Conservation (phyloP, 176 grass and related monocot genomes). For the Avena insularis region DNA sequence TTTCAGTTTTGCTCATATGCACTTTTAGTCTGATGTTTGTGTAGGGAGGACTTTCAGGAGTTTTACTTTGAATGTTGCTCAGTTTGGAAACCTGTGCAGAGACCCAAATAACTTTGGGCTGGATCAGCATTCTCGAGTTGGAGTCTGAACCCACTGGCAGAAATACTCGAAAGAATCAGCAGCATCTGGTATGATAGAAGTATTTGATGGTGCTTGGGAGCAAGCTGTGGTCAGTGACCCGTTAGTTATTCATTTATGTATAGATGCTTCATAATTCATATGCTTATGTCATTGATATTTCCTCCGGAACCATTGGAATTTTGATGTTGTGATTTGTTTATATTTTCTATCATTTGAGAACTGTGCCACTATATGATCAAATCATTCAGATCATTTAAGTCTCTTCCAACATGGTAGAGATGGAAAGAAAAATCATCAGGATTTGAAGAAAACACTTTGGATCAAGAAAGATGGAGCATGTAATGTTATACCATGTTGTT, state of each 20-base stretch:
- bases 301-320: background rate
- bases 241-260: background rate
- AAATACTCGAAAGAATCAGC: constrained; percentile 45
- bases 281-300: background rate
- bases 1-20: constrained; percentile 32
- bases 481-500: constrained; percentile 33
- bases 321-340: background rate
- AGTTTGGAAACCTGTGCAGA: constrained; percentile 62
- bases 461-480: constrained; percentile 66
- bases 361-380: constrained; percentile 38
- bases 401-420: constrained; percentile 40
- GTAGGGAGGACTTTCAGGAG: constrained; percentile 57
- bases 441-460: constrained; percentile 69
- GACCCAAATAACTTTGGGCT: constrained; percentile 69
- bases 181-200: constrained; percentile 43
- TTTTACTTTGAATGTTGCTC: constrained; percentile 52
- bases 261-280: background rate
- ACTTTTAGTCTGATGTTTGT: constrained; percentile 18
- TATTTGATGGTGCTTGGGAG: constrained; percentile 50
- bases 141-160: constrained; percentile 39
- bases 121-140: constrained; percentile 53
- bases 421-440: constrained; percentile 47
- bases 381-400: background rate
- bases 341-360: constrained; percentile 42
- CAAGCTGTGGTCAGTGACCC: constrained; percentile 54